Evolutionary conservation across 2,329 filamentous ascomycete genomes (phyloP).

Genomic region (Colletotrichum ledebouriae): DNA sequence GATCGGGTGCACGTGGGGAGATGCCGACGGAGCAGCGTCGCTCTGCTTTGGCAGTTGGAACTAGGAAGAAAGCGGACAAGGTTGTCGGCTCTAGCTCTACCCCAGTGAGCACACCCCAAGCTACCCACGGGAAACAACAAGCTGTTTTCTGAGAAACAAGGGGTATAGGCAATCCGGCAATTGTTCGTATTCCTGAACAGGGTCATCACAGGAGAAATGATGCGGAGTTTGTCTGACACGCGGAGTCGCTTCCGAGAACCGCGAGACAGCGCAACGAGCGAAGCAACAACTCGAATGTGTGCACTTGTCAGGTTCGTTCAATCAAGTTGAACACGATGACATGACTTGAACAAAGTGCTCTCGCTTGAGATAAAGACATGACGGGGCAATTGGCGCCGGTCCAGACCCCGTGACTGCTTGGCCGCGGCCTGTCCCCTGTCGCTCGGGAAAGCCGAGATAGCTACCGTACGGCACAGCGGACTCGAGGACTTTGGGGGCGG

Average conservation of each 20-base stretch:
- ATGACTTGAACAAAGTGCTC: neutral
- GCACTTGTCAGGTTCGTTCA: slow-evolving; percentile 36
- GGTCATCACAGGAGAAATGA: neutral
- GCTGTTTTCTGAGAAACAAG: neutral
- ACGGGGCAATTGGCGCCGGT: neutral
- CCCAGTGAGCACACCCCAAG: neutral
- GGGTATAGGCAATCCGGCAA: slow-evolving; percentile 7
- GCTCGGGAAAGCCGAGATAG: slow-evolving; percentile 3
- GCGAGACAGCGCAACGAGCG: neutral
- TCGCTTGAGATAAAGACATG: neutral
- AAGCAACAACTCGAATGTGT: neutral
- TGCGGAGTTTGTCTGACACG: neutral
- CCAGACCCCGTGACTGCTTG: neutral
- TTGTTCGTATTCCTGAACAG: slow-evolving; percentile 14
- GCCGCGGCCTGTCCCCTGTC: slow-evolving; percentile 8
- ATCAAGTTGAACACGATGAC: neutral
- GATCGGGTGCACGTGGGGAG: slow-evolving; percentile 27
- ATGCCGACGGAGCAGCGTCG: slow-evolving; percentile 1
- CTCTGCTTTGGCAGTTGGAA: neutral
- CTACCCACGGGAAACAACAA: neutral
- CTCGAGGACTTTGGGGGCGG: neutral
- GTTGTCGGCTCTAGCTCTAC: slow-evolving; percentile 1
- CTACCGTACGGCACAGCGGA: neutral
- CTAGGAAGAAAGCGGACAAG: neutral
- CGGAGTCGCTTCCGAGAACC: neutral